These are phyloP conservation scores for Thelonectria blattea DNA, from an alignment of 2,329 filamentous ascomycete species.

Conservation along the genomic window DNA sequence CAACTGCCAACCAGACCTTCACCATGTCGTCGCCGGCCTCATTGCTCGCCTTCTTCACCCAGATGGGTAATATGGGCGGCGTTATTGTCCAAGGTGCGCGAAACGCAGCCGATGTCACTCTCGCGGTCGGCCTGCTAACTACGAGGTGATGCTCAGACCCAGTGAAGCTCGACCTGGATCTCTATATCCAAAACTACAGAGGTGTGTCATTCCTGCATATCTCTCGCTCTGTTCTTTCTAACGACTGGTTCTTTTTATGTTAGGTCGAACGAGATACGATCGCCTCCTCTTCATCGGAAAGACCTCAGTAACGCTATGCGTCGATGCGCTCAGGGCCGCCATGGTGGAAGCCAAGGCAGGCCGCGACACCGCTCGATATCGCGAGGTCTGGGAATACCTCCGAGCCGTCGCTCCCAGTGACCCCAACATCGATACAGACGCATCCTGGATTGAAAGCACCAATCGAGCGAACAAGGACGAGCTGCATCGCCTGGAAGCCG, in stretches of 20 bases:
- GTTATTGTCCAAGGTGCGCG: slow-evolving; percentile 55
- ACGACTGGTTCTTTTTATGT: slow-evolving; percentile 9
- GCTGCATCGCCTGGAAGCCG: slow-evolving; percentile 77
- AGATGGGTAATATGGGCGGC: slow-evolving; percentile 53
- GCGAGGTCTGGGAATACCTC: slow-evolving; percentile 70
- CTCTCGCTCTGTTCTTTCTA: slow-evolving; percentile 14
- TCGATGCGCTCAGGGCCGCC: slow-evolving; percentile 82
- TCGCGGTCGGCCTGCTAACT: slow-evolving; percentile 20
- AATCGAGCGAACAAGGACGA: slow-evolving; percentile 72
- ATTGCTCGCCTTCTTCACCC: slow-evolving; percentile 52
- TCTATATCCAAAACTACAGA: slow-evolving; percentile 87
- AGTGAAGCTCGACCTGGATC: slow-evolving; percentile 89
- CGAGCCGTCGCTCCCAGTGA: slow-evolving; percentile 69
- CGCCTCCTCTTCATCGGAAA: slow-evolving; percentile 83
- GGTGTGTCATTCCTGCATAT: slow-evolving; percentile 57
- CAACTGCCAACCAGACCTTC: slow-evolving; percentile 1
- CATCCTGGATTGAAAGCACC: slow-evolving; percentile 75
- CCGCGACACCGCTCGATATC: slow-evolving; percentile 75
- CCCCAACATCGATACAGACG: slow-evolving; percentile 70
- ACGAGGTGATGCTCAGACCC: slow-evolving; percentile 56
- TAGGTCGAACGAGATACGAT: slow-evolving; percentile 81
- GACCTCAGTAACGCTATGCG: slow-evolving; percentile 74
- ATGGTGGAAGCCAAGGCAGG: slow-evolving; percentile 77
- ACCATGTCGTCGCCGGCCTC: slow-evolving; percentile 47
- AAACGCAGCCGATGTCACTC: neutral